These are phyloP conservation scores for Solanum neorickii DNA, from an alignment of 257 asterid species.

Conservation along the genomic window DNA sequence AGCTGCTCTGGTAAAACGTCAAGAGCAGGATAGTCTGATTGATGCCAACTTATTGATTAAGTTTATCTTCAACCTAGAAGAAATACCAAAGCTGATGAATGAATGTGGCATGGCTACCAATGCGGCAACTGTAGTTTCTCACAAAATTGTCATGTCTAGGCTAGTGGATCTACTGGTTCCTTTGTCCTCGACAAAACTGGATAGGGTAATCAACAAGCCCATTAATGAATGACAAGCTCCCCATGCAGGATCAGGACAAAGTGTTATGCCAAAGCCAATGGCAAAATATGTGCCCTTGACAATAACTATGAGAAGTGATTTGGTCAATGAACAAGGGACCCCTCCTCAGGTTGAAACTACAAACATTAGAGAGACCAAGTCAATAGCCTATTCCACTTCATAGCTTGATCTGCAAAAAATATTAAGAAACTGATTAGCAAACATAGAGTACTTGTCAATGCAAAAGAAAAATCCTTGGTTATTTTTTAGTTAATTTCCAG, in stretches of 20 bases:
- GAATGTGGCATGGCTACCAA: no score
- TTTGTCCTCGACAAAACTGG: background rate
- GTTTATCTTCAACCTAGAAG: no score
- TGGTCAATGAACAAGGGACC: conserved; percentile 10
- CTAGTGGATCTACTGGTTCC: background rate
- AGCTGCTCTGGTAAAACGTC: background rate
- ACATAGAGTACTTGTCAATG: background rate
- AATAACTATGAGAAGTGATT: background rate
- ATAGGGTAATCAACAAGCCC: background rate
- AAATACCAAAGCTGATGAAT: no score
- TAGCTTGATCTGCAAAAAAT: background rate
- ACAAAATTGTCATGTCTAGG: background rate
- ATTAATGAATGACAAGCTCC: background rate
- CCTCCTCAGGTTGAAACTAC: background rate
- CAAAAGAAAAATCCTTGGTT: background rate
- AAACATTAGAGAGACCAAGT: background rate
- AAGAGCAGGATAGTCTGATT: no score
- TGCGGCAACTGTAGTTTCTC: background rate
- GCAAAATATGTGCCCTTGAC: background rate
- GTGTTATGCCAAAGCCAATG: background rate
- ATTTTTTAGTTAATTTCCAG: background rate
- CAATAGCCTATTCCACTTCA: background rate
- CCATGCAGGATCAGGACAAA: no score
- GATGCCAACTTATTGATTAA: no score
- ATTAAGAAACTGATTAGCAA: background rate